Base-by-base conservation (phyloP, 1,284 basidiomycete genomes). In the Cutaneotrichosporon cavernicola region DNA sequence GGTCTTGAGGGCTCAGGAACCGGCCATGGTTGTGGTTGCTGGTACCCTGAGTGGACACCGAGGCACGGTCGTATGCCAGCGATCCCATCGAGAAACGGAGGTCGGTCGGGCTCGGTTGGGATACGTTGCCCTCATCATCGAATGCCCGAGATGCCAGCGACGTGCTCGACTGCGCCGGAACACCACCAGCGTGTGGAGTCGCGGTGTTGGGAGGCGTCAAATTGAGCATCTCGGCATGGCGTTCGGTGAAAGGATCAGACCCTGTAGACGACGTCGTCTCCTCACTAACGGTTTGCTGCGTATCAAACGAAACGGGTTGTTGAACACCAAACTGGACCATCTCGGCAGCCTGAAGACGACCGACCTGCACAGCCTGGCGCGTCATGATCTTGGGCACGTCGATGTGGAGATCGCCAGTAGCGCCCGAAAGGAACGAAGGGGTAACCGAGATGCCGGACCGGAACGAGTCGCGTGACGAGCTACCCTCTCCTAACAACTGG, bases 371-470 rank as follows among this genome's bases (percentile, higher is more conserved):
- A 50, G 80, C 76, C 26, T 73, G 72, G 18, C 72, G 72, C 0
- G 80, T 82, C 65, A 81, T 71, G 63, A 82, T 82, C 67, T 75
- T 77, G 1, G 81, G 81, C 10, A 77, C 76, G 57, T 82, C 81
- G 26, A 75, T 65, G 22, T 79, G 73, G 21, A 80, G 67, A 62
- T 77, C 77, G 7, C 74, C 73, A 1, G 77, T 76, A 18, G 69
- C 69, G 26, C 76, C 76, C 6, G 78, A 79, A 40, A 80, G 69
- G 72, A 77, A 82, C 16, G 74, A 77, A 7, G 79, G 78, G 5
- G 80, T 76, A 11, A 59, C 65, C 18, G 71, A 72, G 32, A 55
- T 51, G 46, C 66, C 72, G 16, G 78, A 79, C 10, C 72, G 62
- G 55, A 74, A 74, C 21, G 76, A 77, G 56, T 75, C 73, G 26